These are phyloP conservation scores for Epicoccum sorghinum DNA, from an alignment of 2,329 filamentous ascomycete species.

Conservation along the genomic window DNA sequence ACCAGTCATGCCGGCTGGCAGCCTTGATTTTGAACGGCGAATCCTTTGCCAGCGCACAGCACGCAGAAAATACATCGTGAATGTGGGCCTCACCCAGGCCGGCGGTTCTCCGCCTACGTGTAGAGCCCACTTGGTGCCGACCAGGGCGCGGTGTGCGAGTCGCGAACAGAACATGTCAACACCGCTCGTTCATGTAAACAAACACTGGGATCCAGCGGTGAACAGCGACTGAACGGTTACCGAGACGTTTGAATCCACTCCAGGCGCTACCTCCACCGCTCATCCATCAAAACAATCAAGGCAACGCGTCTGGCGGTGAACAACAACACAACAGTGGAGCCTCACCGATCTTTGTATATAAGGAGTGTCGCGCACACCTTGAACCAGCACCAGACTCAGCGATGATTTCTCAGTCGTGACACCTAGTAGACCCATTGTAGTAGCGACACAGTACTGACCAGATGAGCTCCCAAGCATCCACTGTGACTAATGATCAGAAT, in stretches of 20 bases:
- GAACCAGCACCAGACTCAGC: background rate
- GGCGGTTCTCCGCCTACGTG: slow-evolving; percentile 14
- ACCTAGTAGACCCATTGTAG: background rate
- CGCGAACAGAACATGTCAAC: slow-evolving; percentile 14
- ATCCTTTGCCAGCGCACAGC: slow-evolving; percentile 19
- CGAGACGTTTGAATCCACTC: slow-evolving; percentile 14
- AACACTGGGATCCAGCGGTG: slow-evolving; percentile 19
- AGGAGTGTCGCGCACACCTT: background rate
- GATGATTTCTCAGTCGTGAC: background rate
- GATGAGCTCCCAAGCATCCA: background rate
- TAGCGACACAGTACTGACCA: background rate
- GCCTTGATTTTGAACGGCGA: slow-evolving; percentile 12
- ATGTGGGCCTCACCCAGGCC: slow-evolving; percentile 14
- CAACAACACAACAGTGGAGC: slow-evolving; percentile 5
- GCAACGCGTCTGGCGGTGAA: slow-evolving; percentile 11
- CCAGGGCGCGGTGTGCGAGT: slow-evolving; percentile 11
- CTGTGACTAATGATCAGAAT: slow-evolving; percentile 2
- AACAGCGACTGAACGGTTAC: slow-evolving; percentile 17
- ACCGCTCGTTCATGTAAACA: slow-evolving; percentile 19
- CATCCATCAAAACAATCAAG: slow-evolving; percentile 18
- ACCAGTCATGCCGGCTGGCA: slow-evolving; percentile 8
- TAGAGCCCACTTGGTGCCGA: slow-evolving; percentile 9
- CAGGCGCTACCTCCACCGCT: slow-evolving; percentile 16
- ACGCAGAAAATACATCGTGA: slow-evolving; percentile 13
- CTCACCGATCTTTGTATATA: slow-evolving; percentile 11